Base-by-base conservation (phyloP, 768 basidiomycete species). In the Lentinula boryana region DNA sequence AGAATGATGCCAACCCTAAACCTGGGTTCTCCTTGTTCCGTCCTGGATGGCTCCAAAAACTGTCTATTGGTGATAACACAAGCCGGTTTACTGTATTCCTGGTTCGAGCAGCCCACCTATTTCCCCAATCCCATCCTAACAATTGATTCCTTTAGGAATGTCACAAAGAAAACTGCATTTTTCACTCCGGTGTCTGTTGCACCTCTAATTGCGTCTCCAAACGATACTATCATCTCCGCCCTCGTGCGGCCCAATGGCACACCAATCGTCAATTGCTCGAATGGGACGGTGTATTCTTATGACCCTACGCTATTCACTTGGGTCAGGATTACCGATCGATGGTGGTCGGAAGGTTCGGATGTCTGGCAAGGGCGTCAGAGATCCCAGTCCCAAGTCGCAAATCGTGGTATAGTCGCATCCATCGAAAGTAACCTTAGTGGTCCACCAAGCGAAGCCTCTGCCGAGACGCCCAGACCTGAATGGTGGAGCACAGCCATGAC, bases 401-500 rank as follows among this genome's bases (percentile, higher is more conserved):
- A 72, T 48, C 81, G 83, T 50, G 84, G 86, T 4, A 74, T 87
- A 50, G 73, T 90, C 60, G 77, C 83, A 5, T 67, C 74, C 10
- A 74, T 87, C 38, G 85, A 87, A 66, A 71, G 75, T 60, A 75
- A 73, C 51, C 73, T 84, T 62, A 70, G 70, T 32, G 74, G 71
- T 5, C 68, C 73, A 2, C 70, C 71, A 1, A 77, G 76, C 50
- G 72, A 71, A 15, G 60, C 53, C 52, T 71, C 72, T 5, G 72
- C 76, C 5, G 76, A 81, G 62, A 81, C 71, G 63, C 76, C 75
- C 48, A 77, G 84, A 50, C 89, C 91, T 32, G 71, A 78, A 63
- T 95, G 91, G 89, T 96, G 93, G 92, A 81, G 72, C 60, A 77
- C 86, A 4, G 93, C 95, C 18, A 70, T 95, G 67, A 90, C 91